Conservation (phyloP, 1,284 basidiomycete genomes). For the Ganoderma lingzhi region DNA sequence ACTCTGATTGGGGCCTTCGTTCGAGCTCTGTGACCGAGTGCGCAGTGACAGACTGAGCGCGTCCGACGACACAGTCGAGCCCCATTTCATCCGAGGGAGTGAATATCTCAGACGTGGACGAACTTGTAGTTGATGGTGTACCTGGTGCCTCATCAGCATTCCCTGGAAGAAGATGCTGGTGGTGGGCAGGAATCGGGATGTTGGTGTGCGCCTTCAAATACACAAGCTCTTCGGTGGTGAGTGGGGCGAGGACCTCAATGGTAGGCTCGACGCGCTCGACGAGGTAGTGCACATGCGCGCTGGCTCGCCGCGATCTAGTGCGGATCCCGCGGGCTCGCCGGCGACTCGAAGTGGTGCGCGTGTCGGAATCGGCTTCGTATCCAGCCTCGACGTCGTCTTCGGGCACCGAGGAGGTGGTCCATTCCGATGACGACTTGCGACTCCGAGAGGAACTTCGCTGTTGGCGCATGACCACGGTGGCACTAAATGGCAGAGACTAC, state of each 20-base stretch:
- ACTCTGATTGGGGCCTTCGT: neutral
- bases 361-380: constrained; percentile 22
- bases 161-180: neutral
- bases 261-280: constrained; percentile 14
- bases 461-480: neutral
- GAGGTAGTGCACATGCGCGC: constrained; percentile 12
- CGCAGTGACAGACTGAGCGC: neutral
- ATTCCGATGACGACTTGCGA: neutral
- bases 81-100: neutral
- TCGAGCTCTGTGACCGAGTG: neutral
- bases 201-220: neutral
- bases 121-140: neutral
- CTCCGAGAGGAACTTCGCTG: neutral
- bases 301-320: neutral
- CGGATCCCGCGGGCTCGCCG: neutral
- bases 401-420: neutral
- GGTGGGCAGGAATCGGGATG: neutral
- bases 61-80: neutral
- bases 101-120: neutral
- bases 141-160: neutral
- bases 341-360: neutral
- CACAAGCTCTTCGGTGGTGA: neutral
- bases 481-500: neutral
- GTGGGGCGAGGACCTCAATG: constrained; percentile 8
- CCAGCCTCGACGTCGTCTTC: constrained; percentile 5